These are phyloP conservation scores for Paspalum vaginatum DNA, from an alignment of 176 grass and related monocot genomes.

Conservation along the genomic window DNA sequence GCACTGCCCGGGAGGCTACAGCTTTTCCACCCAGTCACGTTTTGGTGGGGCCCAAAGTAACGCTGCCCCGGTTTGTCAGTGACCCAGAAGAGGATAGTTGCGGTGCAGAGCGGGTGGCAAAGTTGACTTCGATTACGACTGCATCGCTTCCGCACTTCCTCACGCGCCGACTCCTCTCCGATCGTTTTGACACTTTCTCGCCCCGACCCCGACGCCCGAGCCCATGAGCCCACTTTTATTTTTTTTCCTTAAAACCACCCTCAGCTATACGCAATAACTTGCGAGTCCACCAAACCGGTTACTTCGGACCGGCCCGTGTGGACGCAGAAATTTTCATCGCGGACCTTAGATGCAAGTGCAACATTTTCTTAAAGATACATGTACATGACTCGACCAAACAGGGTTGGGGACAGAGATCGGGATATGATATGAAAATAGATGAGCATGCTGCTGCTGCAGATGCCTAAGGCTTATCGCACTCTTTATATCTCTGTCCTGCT, in stretches of 20 bases:
- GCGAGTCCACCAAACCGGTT: not conserved
- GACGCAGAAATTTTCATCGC: too few relatives aligned
- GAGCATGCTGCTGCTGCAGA: too few relatives aligned
- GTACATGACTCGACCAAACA: too few relatives aligned
- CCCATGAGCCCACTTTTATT: not conserved
- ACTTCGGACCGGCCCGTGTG: too few relatives aligned
- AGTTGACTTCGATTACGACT: not conserved
- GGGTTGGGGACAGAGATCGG: too few relatives aligned
- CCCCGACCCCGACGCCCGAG: not conserved
- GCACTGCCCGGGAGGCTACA: rapidly evolving
- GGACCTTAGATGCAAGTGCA: too few relatives aligned
- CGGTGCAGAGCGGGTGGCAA: not conserved
- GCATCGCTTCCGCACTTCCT: not conserved
- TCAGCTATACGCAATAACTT: not conserved
- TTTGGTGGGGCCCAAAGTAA: not conserved
- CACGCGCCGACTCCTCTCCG: not conserved
- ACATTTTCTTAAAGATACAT: too few relatives aligned
- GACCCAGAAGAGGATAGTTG: not conserved
- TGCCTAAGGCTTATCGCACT: too few relatives aligned
- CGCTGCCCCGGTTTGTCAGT: not conserved
- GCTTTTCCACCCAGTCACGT: not conserved
- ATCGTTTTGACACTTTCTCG: not conserved
- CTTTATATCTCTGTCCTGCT: too few relatives aligned
- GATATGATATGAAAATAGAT: too few relatives aligned
- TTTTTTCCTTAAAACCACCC: not conserved